Evolutionary conservation across 805 yeast species (phyloP), one percentile per base, ranked within the genome.

Genomic region (Spathaspora girioi): DNA sequence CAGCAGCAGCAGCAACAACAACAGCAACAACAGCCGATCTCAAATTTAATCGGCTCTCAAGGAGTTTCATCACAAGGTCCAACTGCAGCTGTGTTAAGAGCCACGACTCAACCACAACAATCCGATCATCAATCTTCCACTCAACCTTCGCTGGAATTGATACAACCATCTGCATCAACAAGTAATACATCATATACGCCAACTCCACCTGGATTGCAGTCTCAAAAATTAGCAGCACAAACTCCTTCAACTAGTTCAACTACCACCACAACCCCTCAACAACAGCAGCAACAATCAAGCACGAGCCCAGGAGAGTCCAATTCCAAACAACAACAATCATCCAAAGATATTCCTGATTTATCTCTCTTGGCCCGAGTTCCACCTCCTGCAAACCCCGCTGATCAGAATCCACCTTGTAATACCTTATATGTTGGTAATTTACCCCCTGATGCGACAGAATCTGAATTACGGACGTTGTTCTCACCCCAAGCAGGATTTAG

Each of bases 361-460:
- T 84, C 91, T 0, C 71, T 87, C 45, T 69, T 88, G 46, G 91
- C 93, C 0, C 72, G 90, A 56, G 91, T 88, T 29, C 96, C 94
- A 12, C 91, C 93, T 4, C 96, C 96, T 6, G 97, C 97, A 1
- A 93, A 93, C 63, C 99, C 99, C 6, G 98, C 99, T 1, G 99
- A 94, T 69, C 99, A 94, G 70, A 94, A 94, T 65, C 98, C 99
- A 3, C 99, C 99, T 7, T 94, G 99, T 72, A 94, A 94, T 67
- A 94, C 99, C 0, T 75, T 94, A 51, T 94, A 94, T 62, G 99
- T 94, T 46, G 99, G 99, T 17, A 94, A 94, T 67, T 77, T 94
- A 62, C 98, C 99, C 2, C 97, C 97, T 15, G 97, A 94, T 73
- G 96, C 97, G 2, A 86, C 96, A 2, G 99, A 94, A 65, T 87